A percentile compares a stretch with the other conserved stretches of the same genome.
phyloP scores from a whole-genome alignment of 805 yeast genomes.

The Zygosaccharomyces siamensis region DNA sequence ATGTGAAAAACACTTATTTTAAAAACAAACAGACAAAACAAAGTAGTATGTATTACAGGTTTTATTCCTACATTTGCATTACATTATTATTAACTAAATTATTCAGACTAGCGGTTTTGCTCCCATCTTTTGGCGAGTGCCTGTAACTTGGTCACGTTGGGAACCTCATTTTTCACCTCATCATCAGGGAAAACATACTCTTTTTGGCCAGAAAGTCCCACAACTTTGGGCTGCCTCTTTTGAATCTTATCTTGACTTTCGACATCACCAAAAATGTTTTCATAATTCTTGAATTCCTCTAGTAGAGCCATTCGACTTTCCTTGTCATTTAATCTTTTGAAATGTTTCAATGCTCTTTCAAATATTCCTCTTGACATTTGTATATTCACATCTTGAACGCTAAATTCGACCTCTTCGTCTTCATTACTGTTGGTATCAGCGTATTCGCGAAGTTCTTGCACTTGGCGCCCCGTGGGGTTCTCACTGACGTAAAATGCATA shows the following conservation, averaged over 20 bases:
- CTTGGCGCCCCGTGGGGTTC: slow-evolving; percentile 47
- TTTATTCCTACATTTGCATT: slow-evolving; percentile 7
- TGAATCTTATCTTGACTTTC: slow-evolving; percentile 37
- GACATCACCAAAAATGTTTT: slow-evolving; percentile 52
- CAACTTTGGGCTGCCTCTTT: slow-evolving; percentile 50
- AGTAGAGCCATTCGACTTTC: slow-evolving; percentile 49
- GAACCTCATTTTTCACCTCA: slow-evolving; percentile 24
- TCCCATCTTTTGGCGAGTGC: slow-evolving; percentile 49
- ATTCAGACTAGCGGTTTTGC: slow-evolving; percentile 5
- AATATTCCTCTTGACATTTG: slow-evolving; percentile 52
- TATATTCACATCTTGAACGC: slow-evolving; percentile 48
- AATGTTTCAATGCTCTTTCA: slow-evolving; percentile 45
- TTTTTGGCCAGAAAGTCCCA: slow-evolving; percentile 17
- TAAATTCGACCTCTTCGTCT: slow-evolving; percentile 44
- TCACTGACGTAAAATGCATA: slow-evolving; percentile 68
- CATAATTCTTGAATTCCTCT: slow-evolving; percentile 63
- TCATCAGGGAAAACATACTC: slow-evolving; percentile 71
- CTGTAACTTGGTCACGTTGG: slow-evolving; percentile 35
- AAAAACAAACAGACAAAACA: slow-evolving; percentile 8
- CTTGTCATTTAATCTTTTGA: slow-evolving; percentile 36
- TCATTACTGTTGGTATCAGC: slow-evolving; percentile 34
- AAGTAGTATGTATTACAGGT: slow-evolving; percentile 10
- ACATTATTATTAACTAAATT: slow-evolving; percentile 1
- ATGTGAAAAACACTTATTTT: not conserved
- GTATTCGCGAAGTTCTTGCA: slow-evolving; percentile 17